Evolutionary conservation across 2,329 filamentous ascomycete genomes (phyloP).

Genomic region (Plectosphaerella sp.): DNA sequence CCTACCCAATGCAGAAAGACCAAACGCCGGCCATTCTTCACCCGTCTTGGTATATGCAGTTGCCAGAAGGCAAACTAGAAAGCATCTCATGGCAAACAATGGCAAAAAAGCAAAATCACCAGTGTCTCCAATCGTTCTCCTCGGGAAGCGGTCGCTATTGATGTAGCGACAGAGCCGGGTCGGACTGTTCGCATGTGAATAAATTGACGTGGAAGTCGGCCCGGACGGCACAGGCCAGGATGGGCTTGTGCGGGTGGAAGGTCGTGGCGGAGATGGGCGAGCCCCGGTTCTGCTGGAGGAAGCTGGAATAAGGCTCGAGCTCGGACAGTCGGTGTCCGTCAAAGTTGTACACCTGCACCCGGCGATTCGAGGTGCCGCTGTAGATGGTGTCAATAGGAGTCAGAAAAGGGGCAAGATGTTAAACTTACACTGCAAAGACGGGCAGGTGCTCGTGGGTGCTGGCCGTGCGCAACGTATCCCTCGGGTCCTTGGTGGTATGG

Average conservation of each 20-base stretch:
- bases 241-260: constrained; percentile 92
- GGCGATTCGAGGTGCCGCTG: constrained; percentile 83
- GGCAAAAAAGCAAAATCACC: neutral
- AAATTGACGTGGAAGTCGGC: constrained; percentile 90
- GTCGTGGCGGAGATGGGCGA: constrained; percentile 83
- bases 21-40: neutral
- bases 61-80: constrained; percentile 1
- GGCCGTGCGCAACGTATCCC: constrained; percentile 74
- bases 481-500: constrained; percentile 69
- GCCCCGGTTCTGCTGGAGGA: constrained; percentile 75
- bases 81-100: neutral
- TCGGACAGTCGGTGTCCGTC: constrained; percentile 74
- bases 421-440: constrained; percentile 86
- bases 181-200: constrained; percentile 62
- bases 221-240: constrained; percentile 80
- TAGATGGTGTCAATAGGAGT: constrained; percentile 1
- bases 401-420: neutral
- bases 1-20: neutral
- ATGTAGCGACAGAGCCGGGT: constrained; percentile 13
- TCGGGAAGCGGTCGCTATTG: neutral
- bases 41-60: neutral
- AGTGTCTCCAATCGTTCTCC: neutral
- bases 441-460: constrained; percentile 95
- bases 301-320: constrained; percentile 86
- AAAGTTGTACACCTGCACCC: constrained; percentile 90